A percentile compares a stretch with the other conserved stretches of the same genome.
phyloP scores from a whole-genome alignment of 257 asterid genomes.

The Solanum rostratum region DNA sequence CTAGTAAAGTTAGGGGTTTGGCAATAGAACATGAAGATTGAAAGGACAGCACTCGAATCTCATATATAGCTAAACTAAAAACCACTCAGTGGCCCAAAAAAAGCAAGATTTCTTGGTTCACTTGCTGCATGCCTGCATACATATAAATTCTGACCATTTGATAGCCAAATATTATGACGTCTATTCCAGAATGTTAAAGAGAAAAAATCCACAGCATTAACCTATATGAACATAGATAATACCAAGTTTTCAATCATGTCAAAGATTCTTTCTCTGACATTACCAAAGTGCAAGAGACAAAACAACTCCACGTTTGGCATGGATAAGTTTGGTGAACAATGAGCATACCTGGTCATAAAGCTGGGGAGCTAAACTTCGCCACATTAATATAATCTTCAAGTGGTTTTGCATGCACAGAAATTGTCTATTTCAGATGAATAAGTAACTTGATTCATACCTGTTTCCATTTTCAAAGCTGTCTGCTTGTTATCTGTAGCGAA shows the following conservation, averaged over 20 bases:
- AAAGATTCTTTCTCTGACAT: neutral
- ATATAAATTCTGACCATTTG: neutral
- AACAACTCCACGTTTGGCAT: neutral
- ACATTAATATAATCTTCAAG: neutral
- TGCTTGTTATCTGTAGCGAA: neutral
- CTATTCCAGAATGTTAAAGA: neutral
- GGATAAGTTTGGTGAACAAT: neutral
- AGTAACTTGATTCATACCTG: neutral
- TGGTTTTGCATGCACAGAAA: neutral
- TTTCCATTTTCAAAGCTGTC: neutral
- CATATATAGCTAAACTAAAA: neutral
- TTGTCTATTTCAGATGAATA: neutral
- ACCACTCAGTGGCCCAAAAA: neutral
- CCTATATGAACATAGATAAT: neutral
- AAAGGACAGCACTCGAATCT: neutral
- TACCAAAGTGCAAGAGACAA: neutral
- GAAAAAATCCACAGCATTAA: neutral
- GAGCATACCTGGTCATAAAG: neutral
- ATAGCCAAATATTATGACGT: neutral
- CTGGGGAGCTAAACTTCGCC: neutral
- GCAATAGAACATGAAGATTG: neutral
- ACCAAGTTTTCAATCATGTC: neutral
- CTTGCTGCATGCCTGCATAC: neutral
- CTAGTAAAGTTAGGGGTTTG: neutral
- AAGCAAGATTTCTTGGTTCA: neutral